Evolutionary conservation across 257 asterid genomes (phyloP).

Genomic region (Leonotis leonurus): DNA sequence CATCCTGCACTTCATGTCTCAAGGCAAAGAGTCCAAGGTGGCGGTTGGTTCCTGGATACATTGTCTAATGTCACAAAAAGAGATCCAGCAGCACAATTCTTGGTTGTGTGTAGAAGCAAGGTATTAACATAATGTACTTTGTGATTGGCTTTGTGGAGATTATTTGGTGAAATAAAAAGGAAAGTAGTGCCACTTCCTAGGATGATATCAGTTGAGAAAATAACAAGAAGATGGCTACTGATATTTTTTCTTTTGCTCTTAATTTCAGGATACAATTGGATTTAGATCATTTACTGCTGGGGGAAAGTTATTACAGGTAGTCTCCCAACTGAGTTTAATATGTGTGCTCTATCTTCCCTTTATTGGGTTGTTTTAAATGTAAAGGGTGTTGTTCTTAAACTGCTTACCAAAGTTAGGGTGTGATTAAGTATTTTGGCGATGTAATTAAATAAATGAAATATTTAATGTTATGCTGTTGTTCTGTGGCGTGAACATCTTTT

Average conservation of each 20-base stretch:
- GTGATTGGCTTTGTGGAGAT: not conserved
- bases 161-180: not conserved
- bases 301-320: conserved; percentile 93
- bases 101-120: conserved; percentile 82
- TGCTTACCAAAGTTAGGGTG: not conserved
- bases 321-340: not conserved
- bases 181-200: not conserved
- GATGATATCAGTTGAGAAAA: not conserved
- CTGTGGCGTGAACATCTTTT: not conserved
- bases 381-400: not conserved
- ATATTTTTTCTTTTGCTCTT: conserved; percentile 11
- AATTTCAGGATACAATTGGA: conserved; percentile 85
- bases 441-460: not conserved
- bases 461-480: not conserved
- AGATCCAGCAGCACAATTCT: conserved; percentile 99
- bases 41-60: conserved; percentile 98
- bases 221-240: conserved; percentile 4
- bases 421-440: not conserved
- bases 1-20: conserved; percentile 73
- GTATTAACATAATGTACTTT: conserved; percentile 28
- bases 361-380: not conserved
- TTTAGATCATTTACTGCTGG: conserved; percentile 98
- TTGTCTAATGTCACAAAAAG: conserved; percentile 75
- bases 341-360: not conserved
- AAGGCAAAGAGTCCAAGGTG: conserved; percentile 86